A percentile compares a stretch with the other conserved stretches of the same genome.
These are phyloP conservation scores for Arctostaphylos glauca DNA, from an alignment of 148 eudicot species.

Conservation along the genomic window DNA sequence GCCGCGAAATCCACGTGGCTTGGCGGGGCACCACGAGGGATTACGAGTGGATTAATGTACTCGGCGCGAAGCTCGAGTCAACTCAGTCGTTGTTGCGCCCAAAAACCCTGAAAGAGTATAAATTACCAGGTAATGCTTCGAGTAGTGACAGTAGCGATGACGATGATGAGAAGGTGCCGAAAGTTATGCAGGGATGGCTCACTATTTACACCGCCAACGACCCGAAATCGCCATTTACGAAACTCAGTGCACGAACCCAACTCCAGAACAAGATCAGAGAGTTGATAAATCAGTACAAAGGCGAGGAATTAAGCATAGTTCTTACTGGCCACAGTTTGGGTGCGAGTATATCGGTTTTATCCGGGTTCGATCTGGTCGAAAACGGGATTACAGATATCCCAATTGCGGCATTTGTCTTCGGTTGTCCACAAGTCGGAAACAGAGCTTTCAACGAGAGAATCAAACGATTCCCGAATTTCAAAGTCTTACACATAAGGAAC, in stretches of 20 bases:
- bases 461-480: slow-evolving; percentile 43
- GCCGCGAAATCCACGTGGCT: slow-evolving; percentile 24
- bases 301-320: slow-evolving; percentile 16
- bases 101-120: neutral
- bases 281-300: slow-evolving; percentile 6
- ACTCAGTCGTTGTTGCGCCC: slow-evolving; percentile 15
- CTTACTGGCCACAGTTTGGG: slow-evolving; percentile 26
- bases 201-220: slow-evolving; percentile 22
- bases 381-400: slow-evolving; percentile 60
- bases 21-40: slow-evolving; percentile 27
- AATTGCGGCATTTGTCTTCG: slow-evolving; percentile 62
- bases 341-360: slow-evolving; percentile 46
- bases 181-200: slow-evolving; percentile 29
- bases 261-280: slow-evolving; percentile 17
- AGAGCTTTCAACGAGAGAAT: slow-evolving; percentile 51
- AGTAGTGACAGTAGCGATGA: neutral
- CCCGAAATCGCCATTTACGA: slow-evolving; percentile 20
- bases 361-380: slow-evolving; percentile 75
- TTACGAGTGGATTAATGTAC: slow-evolving; percentile 17
- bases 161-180: neutral
- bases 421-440: slow-evolving; percentile 84
- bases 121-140: neutral
- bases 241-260: slow-evolving; percentile 17
- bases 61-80: slow-evolving; percentile 19
- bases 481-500: slow-evolving; percentile 59